A percentile compares a stretch with the other conserved stretches of the same genome.
Evolutionary conservation across 2,329 filamentous ascomycete genomes (phyloP).

Genomic region (Colletotrichum siamense): DNA sequence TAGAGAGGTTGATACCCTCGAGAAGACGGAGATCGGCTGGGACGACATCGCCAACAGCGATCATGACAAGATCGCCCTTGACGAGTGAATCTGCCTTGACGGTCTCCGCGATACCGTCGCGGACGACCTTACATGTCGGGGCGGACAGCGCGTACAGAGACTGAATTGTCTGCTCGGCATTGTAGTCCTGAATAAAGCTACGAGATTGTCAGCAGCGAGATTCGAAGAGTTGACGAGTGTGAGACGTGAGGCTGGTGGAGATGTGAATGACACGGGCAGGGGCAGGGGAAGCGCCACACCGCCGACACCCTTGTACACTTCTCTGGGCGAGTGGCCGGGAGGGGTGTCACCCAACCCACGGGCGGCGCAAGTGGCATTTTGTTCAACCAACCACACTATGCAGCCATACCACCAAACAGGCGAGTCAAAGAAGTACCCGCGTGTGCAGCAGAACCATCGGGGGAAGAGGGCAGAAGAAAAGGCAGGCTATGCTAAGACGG

Average conservation of each 20-base stretch:
- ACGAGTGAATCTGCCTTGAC: conserved; percentile 65
- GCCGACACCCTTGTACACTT: neutral
- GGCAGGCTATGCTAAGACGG: neutral
- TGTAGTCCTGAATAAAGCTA: conserved; percentile 65
- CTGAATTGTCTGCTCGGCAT: conserved; percentile 67
- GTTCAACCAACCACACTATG: neutral
- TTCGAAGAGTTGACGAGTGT: neutral
- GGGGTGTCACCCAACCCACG: conserved; percentile 12
- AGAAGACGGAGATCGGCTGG: conserved; percentile 72
- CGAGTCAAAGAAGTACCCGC: neutral
- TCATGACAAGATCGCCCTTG: conserved; percentile 68
- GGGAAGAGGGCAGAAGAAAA: neutral
- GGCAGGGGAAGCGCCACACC: neutral
- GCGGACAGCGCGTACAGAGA: conserved; percentile 63
- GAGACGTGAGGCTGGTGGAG: conserved; percentile 16
- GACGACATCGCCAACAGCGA: conserved; percentile 71
- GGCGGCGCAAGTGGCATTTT: neutral
- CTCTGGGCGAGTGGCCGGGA: neutral
- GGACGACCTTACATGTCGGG: conserved; percentile 64
- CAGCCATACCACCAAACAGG: neutral
- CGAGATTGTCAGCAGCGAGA: conserved; percentile 29
- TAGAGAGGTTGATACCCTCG: conserved; percentile 74
- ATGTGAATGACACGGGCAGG: neutral
- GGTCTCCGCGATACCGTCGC: conserved; percentile 54
- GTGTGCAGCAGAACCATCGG: neutral